These are phyloP conservation scores for Pholiota microspora DNA, from an alignment of 768 basidiomycete genomes.

Conservation along the genomic window DNA sequence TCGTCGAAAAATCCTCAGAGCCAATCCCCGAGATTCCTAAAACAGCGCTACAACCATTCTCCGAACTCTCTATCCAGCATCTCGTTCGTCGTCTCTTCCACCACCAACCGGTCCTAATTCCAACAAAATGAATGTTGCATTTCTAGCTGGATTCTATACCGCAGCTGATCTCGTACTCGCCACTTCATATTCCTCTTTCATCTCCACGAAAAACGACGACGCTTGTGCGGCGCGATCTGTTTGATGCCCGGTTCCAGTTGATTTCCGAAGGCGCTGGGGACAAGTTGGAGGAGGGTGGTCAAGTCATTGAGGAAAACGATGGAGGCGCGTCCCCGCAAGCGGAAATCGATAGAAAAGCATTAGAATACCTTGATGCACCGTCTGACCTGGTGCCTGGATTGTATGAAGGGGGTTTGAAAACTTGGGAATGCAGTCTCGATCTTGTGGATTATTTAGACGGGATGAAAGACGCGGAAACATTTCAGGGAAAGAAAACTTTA, in stretches of 20 bases:
- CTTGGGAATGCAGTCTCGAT: constrained; percentile 96
- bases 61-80: constrained; percentile 30
- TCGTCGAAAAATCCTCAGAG: not conserved
- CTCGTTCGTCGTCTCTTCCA: constrained; percentile 30
- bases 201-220: constrained; percentile 29
- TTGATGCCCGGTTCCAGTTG: constrained; percentile 94
- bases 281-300: constrained; percentile 18
- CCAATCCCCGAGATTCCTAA: no score
- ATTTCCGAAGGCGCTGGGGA: constrained; percentile 53
- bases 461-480: constrained; percentile 22
- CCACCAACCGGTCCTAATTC: constrained; percentile 8
- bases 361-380: constrained; percentile 73
- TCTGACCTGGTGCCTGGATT: constrained; percentile 90
- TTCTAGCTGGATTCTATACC: constrained; percentile 70
- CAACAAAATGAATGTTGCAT: not conserved
- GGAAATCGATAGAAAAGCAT: constrained; percentile 24
- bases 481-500: constrained; percentile 54
- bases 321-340: not conserved
- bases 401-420: constrained; percentile 96
- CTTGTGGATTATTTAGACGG: constrained; percentile 65
- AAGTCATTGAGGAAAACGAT: constrained; percentile 6
- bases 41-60: constrained; percentile 26
- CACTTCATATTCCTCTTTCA: constrained; percentile 50
- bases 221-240: constrained; percentile 82
- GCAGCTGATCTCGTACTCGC: constrained; percentile 76